phyloP scores from a whole-genome alignment of 2,329 filamentous ascomycete genomes.

The Venturia effusa region DNA sequence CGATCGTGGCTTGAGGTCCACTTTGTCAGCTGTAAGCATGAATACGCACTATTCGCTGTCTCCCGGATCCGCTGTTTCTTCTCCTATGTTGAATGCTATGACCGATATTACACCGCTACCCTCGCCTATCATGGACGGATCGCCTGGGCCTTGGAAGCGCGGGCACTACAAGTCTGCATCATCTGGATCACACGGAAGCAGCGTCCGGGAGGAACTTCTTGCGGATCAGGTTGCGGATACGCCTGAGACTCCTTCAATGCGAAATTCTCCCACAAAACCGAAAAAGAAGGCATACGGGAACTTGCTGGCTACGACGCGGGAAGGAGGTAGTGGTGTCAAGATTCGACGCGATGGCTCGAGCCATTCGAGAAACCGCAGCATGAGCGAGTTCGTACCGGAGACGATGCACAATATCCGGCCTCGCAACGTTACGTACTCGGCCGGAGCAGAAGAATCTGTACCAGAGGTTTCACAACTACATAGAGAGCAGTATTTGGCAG shows the following conservation, averaged over 20 bases:
- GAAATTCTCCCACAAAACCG: constrained; percentile 23
- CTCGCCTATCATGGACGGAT: constrained; percentile 32
- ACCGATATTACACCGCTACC: constrained; percentile 42
- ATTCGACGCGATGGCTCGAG: background rate
- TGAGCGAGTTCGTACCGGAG: constrained; percentile 81
- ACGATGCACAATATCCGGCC: constrained; percentile 52
- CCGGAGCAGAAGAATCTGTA: constrained; percentile 12
- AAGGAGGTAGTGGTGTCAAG: constrained; percentile 14
- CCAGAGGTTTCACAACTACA: constrained; percentile 34
- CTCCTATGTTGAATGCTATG: constrained; percentile 37
- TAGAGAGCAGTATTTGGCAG: constrained; percentile 71
- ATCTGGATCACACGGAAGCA: constrained; percentile 17
- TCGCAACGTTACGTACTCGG: constrained; percentile 59
- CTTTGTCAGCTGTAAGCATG: constrained; percentile 33
- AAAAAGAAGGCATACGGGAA: constrained; percentile 38
- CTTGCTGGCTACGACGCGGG: constrained; percentile 30
- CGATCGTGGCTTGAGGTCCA: constrained; percentile 18
- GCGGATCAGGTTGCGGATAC: constrained; percentile 14
- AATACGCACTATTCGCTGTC: constrained; percentile 29
- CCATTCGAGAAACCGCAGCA: constrained; percentile 52
- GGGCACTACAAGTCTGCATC: constrained; percentile 24
- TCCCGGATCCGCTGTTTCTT: constrained; percentile 34
- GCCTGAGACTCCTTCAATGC: constrained; percentile 23
- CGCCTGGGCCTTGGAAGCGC: constrained; percentile 32
- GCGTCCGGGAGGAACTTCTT: constrained; percentile 8